Evolutionary conservation across 345 rosid genomes (phyloP), one percentile per base, ranked within the genome.

Genomic region (Anastatica hierochuntica): DNA sequence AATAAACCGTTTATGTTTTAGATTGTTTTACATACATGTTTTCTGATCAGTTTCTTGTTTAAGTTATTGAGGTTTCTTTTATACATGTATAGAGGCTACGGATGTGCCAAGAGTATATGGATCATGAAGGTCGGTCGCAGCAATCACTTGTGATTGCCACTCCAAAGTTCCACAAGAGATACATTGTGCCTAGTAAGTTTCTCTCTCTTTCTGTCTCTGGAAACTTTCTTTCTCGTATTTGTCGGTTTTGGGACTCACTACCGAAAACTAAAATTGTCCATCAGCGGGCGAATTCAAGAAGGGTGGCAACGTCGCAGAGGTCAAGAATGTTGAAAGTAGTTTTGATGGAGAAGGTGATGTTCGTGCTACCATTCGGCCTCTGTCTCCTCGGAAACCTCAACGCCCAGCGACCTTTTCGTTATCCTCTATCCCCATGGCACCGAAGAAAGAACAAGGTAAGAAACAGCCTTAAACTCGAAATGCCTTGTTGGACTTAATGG

Each of bases 161-260:
- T 38, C 96, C 96, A 16, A 90, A 79, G 73, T 90, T 70, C 72
- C 90, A 77, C 62, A 90, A 90, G 66, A 78, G 85, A 6, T 90
- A 87, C 73, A 79, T 87, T 57, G 76, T 90, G 66, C 98, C 96
- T 14, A 88, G 96, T 66, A n/a, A n/a, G n/a, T n/a, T n/a, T n/a
- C n/a, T n/a, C n/a, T n/a, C n/a, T n/a, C n/a, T n/a, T n/a, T n/a
- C n/a, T n/a, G n/a, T n/a, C n/a, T n/a, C n/a, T n/a, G n/a, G n/a
- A n/a, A n/a, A n/a, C n/a, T n/a, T n/a, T n/a, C n/a, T n/a, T n/a
- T n/a, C n/a, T n/a, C n/a, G n/a, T n/a, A n/a, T n/a, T 9, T 13
- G 2, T 49, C 36, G 10, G n/a, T n/a, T n/a, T n/a, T n/a, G 17
- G 19, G 29, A 19, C 36, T 64, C 34, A 43, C 26, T 1, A 16